These are phyloP conservation scores for Chrysanthemum seticuspe DNA, from an alignment of 129 eudicot species.

Conservation along the genomic window DNA sequence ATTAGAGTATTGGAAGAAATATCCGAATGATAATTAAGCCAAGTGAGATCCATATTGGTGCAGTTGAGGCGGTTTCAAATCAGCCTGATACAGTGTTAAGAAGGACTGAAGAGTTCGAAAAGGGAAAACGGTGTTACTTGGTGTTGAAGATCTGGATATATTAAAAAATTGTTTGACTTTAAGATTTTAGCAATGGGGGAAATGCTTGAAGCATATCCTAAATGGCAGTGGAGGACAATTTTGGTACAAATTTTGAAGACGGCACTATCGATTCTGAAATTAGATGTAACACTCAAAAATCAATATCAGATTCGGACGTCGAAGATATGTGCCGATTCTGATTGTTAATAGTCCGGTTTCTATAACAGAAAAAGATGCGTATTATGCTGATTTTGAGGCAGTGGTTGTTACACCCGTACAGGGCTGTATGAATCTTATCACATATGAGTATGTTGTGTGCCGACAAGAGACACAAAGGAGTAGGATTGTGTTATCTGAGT, in stretches of 20 bases:
- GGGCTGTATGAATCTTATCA: no score
- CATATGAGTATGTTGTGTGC: no score
- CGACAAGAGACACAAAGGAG: no score
- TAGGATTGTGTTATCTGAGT: no score
- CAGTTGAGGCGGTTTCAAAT: constrained; percentile 35
- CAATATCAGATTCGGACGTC: constrained; percentile 23
- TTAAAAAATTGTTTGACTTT: constrained; percentile 46
- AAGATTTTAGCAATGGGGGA: constrained; percentile 57
- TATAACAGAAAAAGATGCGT: no score
- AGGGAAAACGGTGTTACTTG: constrained; percentile 42
- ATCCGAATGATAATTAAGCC: constrained; percentile 49
- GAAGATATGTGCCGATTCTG: constrained; percentile 37
- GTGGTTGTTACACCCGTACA: no score
- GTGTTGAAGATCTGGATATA: constrained; percentile 54
- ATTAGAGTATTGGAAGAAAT: constrained; percentile 44
- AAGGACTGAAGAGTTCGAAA: constrained; percentile 28
- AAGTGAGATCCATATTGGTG: constrained; percentile 49
- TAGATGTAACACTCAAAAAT: constrained; percentile 21
- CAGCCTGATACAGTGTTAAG: constrained; percentile 34
- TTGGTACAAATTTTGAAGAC: constrained; percentile 44
- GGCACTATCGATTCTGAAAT: constrained; percentile 44
- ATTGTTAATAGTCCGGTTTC: no score
- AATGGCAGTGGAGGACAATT: constrained; percentile 41
- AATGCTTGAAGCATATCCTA: constrained; percentile 39
- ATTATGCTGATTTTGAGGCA: no score